Conservation (phyloP, 2,329 filamentous ascomycete genomes). For the Dactylella cylindrospora region DNA sequence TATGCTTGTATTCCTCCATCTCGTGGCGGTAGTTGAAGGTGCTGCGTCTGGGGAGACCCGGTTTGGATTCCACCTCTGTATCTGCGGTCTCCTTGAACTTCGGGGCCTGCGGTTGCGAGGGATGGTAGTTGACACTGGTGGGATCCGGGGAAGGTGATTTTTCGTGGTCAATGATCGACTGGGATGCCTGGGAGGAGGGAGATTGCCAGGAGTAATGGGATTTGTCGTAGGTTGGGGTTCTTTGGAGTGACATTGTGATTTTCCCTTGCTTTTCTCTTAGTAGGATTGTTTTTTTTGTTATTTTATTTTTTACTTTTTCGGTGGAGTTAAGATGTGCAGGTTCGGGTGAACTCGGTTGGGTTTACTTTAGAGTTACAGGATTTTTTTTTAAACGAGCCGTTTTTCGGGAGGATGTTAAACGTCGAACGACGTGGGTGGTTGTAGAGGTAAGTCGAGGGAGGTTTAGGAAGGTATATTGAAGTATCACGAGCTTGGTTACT, state of each 20-base stretch:
- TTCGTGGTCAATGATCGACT: slow-evolving; percentile 44
- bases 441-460: too few relatives aligned
- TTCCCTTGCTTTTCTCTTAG: background rate
- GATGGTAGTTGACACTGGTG: background rate
- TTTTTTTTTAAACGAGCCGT: too few relatives aligned
- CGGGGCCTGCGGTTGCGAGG: too few relatives aligned
- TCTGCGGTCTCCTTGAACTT: background rate
- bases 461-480: too few relatives aligned
- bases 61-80: slow-evolving; percentile 15
- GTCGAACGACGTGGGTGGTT: too few relatives aligned
- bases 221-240: slow-evolving; percentile 41
- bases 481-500: too few relatives aligned
- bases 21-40: slow-evolving; percentile 31
- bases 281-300: background rate
- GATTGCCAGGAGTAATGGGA: slow-evolving; percentile 45
- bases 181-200: slow-evolving; percentile 45
- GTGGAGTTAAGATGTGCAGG: too few relatives aligned
- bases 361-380: too few relatives aligned
- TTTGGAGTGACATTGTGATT: slow-evolving; percentile 23
- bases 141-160: slow-evolving; percentile 10
- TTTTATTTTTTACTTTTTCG: too few relatives aligned
- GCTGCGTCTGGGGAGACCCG: slow-evolving; percentile 17
- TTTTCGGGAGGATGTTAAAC: too few relatives aligned
- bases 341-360: too few relatives aligned
- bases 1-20: slow-evolving; percentile 27